Conservation (phyloP, 2,329 filamentous ascomycete genomes). For the Colletotrichum cereale region DNA sequence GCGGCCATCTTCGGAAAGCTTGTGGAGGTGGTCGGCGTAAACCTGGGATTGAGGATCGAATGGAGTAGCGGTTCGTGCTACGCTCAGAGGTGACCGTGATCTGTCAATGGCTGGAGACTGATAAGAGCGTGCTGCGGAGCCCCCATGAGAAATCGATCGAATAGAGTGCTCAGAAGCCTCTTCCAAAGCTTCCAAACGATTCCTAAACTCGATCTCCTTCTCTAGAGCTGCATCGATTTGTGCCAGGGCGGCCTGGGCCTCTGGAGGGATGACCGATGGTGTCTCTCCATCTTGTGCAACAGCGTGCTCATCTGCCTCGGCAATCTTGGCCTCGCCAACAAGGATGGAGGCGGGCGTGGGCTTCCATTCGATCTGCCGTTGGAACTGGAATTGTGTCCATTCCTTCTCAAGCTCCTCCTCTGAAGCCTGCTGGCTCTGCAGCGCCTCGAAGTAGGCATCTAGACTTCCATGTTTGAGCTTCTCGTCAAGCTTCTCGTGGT, state of each 20-base stretch:
- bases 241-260: conserved; percentile 74
- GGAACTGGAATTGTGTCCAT: conserved; percentile 93
- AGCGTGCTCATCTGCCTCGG: conserved; percentile 53
- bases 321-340: conserved; percentile 70
- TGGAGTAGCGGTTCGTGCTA: conserved; percentile 69
- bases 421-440: conserved; percentile 77
- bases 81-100: conserved; percentile 58
- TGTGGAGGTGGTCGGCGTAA: conserved; percentile 83
- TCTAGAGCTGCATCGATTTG: conserved; percentile 89
- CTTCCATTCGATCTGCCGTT: conserved; percentile 91
- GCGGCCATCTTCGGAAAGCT: conserved; percentile 77
- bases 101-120: conserved; percentile 58
- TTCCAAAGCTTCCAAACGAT: conserved; percentile 58
- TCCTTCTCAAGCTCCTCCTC: conserved; percentile 77
- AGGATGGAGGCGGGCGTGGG: conserved; percentile 67
- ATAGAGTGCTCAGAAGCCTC: conserved; percentile 57
- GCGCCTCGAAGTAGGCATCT: conserved; percentile 92
- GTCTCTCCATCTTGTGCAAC: conserved; percentile 52
- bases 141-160: conserved; percentile 51
- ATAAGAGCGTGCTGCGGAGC: conserved; percentile 49
- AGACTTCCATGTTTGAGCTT: conserved; percentile 72
- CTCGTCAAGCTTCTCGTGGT: conserved; percentile 64
- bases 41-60: conserved; percentile 73
- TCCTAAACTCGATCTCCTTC: conserved; percentile 76
- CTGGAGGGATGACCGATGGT: conserved; percentile 52